Percentiles rank a stretch among this genome's conserved stretches.
phyloP scores from a whole-genome alignment of 108 stramenopile species.

The Fragilaria crotonensis region DNA sequence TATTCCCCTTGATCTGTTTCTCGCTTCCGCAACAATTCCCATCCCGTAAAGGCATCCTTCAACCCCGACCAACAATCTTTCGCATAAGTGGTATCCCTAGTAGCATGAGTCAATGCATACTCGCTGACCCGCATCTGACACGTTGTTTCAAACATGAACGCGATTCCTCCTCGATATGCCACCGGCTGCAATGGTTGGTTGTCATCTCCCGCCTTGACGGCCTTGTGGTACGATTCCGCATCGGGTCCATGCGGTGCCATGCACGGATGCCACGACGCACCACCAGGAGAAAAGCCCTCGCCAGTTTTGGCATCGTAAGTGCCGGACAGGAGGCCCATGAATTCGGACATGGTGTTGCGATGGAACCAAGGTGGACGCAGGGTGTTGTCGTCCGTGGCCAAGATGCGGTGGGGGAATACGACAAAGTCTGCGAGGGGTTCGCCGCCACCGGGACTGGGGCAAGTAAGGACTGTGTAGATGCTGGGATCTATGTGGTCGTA shows the following conservation, averaged over 20 bases:
- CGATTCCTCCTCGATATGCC: slow-evolving; percentile 78
- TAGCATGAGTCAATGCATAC: slow-evolving; percentile 44
- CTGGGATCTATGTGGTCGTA: slow-evolving; percentile 93
- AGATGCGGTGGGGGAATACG: slow-evolving; percentile 88
- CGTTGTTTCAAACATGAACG: slow-evolving; percentile 94
- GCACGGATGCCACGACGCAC: slow-evolving; percentile 73
- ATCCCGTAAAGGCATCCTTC: slow-evolving; percentile 15
- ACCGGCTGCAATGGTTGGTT: slow-evolving; percentile 53
- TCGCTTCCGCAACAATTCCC: background rate
- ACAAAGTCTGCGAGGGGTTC: slow-evolving; percentile 87
- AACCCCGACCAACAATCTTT: slow-evolving; percentile 65
- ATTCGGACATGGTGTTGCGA: slow-evolving; percentile 90
- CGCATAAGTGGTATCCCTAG: slow-evolving; percentile 50
- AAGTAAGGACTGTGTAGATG: slow-evolving; percentile 90
- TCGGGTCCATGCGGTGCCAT: slow-evolving; percentile 95
- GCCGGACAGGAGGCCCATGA: slow-evolving; percentile 90
- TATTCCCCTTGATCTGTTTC: no score
- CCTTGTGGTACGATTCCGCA: slow-evolving; percentile 61
- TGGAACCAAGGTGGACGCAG: slow-evolving; percentile 95
- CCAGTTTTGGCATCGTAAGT: slow-evolving; percentile 87
- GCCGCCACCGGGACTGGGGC: slow-evolving; percentile 35
- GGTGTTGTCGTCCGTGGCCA: slow-evolving; percentile 87
- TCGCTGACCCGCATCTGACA: slow-evolving; percentile 50
- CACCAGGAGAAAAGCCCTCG: slow-evolving; percentile 81
- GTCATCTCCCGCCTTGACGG: slow-evolving; percentile 1